These are phyloP conservation scores for Gleditsia sinensis DNA, from an alignment of 306 rosid genomes.

Conservation along the genomic window DNA sequence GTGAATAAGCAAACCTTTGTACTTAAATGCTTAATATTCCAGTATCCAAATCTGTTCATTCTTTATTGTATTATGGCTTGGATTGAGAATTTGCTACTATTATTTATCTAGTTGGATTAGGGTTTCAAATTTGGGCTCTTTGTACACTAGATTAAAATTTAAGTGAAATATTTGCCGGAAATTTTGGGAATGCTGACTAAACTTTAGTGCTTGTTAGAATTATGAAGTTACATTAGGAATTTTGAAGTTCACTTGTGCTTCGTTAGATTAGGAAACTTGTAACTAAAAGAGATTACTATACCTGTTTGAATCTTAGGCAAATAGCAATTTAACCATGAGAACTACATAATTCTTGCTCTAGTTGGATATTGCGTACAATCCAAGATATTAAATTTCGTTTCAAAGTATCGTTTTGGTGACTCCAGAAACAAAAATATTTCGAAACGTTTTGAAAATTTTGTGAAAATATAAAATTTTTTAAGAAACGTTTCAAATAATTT, in stretches of 20 bases:
- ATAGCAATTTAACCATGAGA: neutral
- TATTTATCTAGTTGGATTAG: slow-evolving; percentile 1
- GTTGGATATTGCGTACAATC: neutral
- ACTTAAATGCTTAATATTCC: too few species aligned
- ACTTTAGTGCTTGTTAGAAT: neutral
- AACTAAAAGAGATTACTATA: neutral
- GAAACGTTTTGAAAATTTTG: too few species aligned
- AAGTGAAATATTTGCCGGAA: neutral
- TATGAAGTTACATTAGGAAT: neutral
- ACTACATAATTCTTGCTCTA: neutral
- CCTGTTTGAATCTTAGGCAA: neutral
- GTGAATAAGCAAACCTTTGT: too few species aligned
- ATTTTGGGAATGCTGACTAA: neutral
- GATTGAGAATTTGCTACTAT: neutral
- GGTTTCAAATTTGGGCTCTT: neutral
- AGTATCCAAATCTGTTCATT: too few species aligned
- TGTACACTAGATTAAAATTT: neutral
- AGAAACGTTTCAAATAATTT: too few species aligned
- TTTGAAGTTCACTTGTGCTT: neutral
- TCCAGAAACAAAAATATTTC: too few species aligned
- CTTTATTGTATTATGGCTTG: too few species aligned
- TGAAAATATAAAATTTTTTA: too few species aligned
- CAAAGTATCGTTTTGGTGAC: too few species aligned
- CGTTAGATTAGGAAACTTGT: neutral
- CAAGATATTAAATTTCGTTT: too few species aligned